phyloP scores from a whole-genome alignment of 192 early-diverging fungal genomes.

The Mortierella hygrophila region DNA sequence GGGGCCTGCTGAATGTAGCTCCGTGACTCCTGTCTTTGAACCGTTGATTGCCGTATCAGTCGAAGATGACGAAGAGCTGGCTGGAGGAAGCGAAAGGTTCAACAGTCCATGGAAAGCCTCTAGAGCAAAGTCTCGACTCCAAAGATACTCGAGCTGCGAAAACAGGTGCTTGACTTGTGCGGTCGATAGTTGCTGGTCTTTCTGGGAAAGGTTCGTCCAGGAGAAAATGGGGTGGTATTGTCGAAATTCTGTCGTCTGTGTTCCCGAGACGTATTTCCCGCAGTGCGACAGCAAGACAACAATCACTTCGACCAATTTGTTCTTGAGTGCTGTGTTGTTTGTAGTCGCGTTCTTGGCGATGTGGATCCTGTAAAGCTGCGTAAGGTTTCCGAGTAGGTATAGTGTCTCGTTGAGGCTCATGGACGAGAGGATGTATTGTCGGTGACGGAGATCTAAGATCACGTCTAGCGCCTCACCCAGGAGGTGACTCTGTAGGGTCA shows the following conservation, averaged over 20 bases:
- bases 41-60: background rate
- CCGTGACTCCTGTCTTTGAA: background rate
- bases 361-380: conserved; percentile 13
- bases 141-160: conserved; percentile 36
- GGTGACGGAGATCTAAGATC: conserved; percentile 30
- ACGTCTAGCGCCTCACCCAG: conserved; percentile 25
- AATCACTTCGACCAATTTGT: conserved; percentile 28
- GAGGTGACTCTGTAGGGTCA: conserved; percentile 29
- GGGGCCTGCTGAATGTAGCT: background rate
- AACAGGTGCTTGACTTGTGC: conserved; percentile 32
- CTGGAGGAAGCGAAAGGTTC: conserved; percentile 13
- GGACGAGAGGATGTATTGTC: conserved; percentile 27
- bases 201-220: conserved; percentile 41
- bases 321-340: conserved; percentile 7
- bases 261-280: conserved; percentile 33
- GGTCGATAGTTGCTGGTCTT: conserved; percentile 31
- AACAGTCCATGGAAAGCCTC: conserved; percentile 21
- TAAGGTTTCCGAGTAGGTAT: conserved; percentile 41
- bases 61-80: background rate
- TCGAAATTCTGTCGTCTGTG: conserved; percentile 40
- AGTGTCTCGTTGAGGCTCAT: conserved; percentile 44
- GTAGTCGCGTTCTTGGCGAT: conserved; percentile 5
- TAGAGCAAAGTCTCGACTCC: conserved; percentile 44
- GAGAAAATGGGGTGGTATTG: conserved; percentile 44
- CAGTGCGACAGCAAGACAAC: conserved; percentile 32